phyloP scores from a whole-genome alignment of 2,329 filamentous ascomycete genomes.

The Fusarium pseudograminearum region DNA sequence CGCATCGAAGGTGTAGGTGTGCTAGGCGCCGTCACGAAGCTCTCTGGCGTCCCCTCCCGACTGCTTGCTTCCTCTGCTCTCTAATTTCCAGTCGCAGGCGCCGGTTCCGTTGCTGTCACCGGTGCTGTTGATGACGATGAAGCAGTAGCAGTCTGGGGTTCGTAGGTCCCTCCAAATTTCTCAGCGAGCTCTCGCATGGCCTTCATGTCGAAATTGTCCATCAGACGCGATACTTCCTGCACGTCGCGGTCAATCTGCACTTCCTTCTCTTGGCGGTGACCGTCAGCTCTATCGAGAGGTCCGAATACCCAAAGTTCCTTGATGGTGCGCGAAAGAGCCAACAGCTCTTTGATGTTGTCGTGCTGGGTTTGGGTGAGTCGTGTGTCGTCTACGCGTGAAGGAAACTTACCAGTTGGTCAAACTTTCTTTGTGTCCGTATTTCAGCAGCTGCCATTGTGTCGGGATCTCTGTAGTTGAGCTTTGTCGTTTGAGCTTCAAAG shows the following conservation, averaged over 20 bases:
- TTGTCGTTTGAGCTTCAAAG: slow-evolving; percentile 54
- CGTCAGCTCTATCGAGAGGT: slow-evolving; percentile 55
- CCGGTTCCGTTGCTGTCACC: slow-evolving; percentile 6
- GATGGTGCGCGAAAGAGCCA: slow-evolving; percentile 58
- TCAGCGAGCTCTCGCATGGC: slow-evolving; percentile 53
- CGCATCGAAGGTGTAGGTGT: neutral
- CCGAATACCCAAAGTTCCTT: slow-evolving; percentile 62
- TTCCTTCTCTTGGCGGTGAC: slow-evolving; percentile 52
- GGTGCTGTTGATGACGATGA: neutral
- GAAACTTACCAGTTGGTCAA: slow-evolving; percentile 55
- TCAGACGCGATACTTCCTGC: slow-evolving; percentile 50
- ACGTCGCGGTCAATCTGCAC: slow-evolving; percentile 55
- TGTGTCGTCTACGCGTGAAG: no score
- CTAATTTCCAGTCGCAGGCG: slow-evolving; percentile 22
- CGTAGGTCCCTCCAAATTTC: slow-evolving; percentile 54
- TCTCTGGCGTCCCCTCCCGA: neutral
- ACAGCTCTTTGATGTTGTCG: slow-evolving; percentile 59
- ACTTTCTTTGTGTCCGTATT: slow-evolving; percentile 60
- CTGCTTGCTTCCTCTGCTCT: neutral
- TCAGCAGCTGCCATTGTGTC: slow-evolving; percentile 58
- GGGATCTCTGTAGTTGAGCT: slow-evolving; percentile 55
- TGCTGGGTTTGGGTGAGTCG: slow-evolving; percentile 46
- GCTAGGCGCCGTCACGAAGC: neutral
- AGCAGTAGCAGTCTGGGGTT: slow-evolving; percentile 40
- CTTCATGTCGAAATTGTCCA: slow-evolving; percentile 52